These are phyloP conservation scores for Trichophyton rubrum DNA, from an alignment of 2,329 filamentous ascomycete genomes.

Conservation along the genomic window DNA sequence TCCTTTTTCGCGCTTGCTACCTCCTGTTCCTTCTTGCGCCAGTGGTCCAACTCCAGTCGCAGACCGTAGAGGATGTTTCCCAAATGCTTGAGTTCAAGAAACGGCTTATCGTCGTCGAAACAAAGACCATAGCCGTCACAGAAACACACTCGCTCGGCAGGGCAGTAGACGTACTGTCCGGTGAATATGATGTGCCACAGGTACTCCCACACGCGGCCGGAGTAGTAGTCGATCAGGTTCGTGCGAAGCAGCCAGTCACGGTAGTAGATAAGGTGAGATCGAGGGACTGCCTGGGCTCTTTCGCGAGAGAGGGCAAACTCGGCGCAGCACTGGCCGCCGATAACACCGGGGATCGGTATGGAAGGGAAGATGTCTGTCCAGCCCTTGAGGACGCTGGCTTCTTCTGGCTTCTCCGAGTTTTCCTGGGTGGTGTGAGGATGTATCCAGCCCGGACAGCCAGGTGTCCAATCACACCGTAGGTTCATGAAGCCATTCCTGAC, in stretches of 20 bases:
- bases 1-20: slow-evolving; percentile 19
- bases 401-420: slow-evolving; percentile 35
- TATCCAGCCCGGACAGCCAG: slow-evolving; percentile 49
- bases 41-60: slow-evolving; percentile 26
- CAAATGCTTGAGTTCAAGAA: slow-evolving; percentile 21
- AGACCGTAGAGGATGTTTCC: slow-evolving; percentile 30
- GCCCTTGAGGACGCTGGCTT: slow-evolving; percentile 33
- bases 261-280: slow-evolving; percentile 43
- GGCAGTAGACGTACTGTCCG: slow-evolving; percentile 34
- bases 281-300: slow-evolving; percentile 42
- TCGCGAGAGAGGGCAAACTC: slow-evolving; percentile 51
- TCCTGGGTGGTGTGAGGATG: slow-evolving; percentile 33
- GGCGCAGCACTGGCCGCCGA: slow-evolving; percentile 51
- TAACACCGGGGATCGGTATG: slow-evolving; percentile 34
- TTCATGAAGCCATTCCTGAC: slow-evolving; percentile 46
- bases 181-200: slow-evolving; percentile 53
- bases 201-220: slow-evolving; percentile 51
- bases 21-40: slow-evolving; percentile 30
- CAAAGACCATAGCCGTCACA: slow-evolving; percentile 54
- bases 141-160: slow-evolving; percentile 45
- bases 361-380: slow-evolving; percentile 39
- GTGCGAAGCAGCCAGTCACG: slow-evolving; percentile 50
- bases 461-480: slow-evolving; percentile 45
- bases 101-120: slow-evolving; percentile 41
- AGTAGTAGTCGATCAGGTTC: slow-evolving; percentile 42